Conservation (phyloP, 2,329 filamentous ascomycete genomes). For the Aspergillus oerlinghausenensis region DNA sequence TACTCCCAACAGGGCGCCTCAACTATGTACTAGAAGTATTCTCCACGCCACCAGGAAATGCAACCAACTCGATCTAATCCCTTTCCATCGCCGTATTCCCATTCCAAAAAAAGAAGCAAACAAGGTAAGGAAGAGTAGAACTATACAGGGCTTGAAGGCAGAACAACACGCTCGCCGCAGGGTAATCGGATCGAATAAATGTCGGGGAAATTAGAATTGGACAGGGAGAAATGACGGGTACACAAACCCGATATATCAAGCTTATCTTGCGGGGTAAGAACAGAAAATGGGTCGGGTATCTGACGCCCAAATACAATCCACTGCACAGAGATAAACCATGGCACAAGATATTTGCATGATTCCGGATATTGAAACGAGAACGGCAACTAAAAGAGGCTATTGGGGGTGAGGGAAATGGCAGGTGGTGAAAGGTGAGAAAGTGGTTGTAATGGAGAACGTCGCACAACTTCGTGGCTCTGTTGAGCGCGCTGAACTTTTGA, state of each 20-base stretch:
- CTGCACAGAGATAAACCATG: not conserved
- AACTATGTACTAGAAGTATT: not conserved
- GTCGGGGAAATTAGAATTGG: not conserved
- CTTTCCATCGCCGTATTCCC: not conserved
- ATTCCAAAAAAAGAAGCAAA: not conserved
- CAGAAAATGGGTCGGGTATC: not conserved
- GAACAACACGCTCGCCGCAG: not conserved
- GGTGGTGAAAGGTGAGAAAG: not conserved
- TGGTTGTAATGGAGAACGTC: not conserved
- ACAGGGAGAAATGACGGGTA: not conserved
- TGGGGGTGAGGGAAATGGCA: not conserved
- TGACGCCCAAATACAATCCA: not conserved
- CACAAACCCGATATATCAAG: not conserved
- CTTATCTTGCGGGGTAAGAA: not conserved
- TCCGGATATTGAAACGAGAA: not conserved
- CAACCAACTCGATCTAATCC: not conserved
- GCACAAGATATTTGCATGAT: not conserved
- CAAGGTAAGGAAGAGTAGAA: not conserved
- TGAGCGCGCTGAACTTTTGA: constrained; percentile 5
- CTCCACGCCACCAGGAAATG: not conserved
- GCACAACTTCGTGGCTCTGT: not conserved
- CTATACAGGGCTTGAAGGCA: not conserved
- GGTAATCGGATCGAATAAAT: not conserved
- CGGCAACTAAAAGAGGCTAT: not conserved
- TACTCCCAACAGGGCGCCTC: not conserved